Percentiles rank a stretch among this genome's conserved stretches.
Conservation (phyloP, 2,329 filamentous ascomycete species). For the Stachybotrys echinatus region DNA sequence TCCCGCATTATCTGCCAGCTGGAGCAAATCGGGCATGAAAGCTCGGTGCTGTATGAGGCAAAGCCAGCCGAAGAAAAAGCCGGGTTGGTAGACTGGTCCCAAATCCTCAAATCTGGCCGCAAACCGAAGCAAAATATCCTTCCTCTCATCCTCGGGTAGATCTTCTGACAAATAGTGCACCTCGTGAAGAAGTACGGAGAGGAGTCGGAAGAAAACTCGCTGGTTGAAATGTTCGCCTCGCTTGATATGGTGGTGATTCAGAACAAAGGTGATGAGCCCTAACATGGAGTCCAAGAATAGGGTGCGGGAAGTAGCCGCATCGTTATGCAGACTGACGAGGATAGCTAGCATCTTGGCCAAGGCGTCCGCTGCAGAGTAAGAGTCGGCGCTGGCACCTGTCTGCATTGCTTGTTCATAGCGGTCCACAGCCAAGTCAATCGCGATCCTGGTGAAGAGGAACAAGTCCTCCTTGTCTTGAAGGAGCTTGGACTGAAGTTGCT, state of each 20-base stretch:
- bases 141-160: slow-evolving; percentile 54
- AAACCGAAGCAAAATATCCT: slow-evolving; percentile 67
- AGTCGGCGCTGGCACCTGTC: slow-evolving; percentile 52
- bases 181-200: slow-evolving; percentile 77
- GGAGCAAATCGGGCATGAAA: slow-evolving; percentile 75
- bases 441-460: slow-evolving; percentile 71
- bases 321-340: slow-evolving; percentile 67
- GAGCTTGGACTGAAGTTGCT: slow-evolving; percentile 72
- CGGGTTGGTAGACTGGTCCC: slow-evolving; percentile 71
- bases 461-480: slow-evolving; percentile 73
- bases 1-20: slow-evolving; percentile 61
- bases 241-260: slow-evolving; percentile 81
- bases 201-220: slow-evolving; percentile 84
- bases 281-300: slow-evolving; percentile 74
- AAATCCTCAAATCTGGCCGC: slow-evolving; percentile 67
- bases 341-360: slow-evolving; percentile 74
- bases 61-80: slow-evolving; percentile 83
- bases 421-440: slow-evolving; percentile 73
- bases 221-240: slow-evolving; percentile 79
- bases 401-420: slow-evolving; percentile 70
- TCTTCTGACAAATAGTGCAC: slow-evolving; percentile 56
- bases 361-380: slow-evolving; percentile 65
- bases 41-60: slow-evolving; percentile 76
- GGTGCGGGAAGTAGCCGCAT: slow-evolving; percentile 58
- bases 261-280: slow-evolving; percentile 70